Evolutionary conservation across 176 grass and related monocot species (phyloP).

Genomic region (Raddia guianensis): DNA sequence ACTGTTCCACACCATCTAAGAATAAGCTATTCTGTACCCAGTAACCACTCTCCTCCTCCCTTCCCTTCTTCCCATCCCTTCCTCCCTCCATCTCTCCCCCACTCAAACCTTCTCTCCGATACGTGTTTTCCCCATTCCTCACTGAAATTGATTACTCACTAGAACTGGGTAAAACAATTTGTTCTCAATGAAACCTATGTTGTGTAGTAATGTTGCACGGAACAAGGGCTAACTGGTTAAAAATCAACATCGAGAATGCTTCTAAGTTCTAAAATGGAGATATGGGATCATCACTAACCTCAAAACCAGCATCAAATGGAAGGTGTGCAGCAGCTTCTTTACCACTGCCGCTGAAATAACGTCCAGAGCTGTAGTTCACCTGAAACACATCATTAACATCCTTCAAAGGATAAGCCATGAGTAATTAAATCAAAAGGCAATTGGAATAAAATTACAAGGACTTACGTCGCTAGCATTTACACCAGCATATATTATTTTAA

Average conservation of each 20-base stretch:
- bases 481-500: conserved; percentile 96
- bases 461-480: conserved; percentile 99
- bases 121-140: too few relatives aligned
- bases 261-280: neutral
- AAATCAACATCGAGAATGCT: neutral
- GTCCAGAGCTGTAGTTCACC: conserved; percentile 96
- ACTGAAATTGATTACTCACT: too few relatives aligned
- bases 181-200: too few relatives aligned
- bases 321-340: conserved; percentile 73
- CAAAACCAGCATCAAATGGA: conserved; percentile 97
- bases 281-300: conserved; percentile 49
- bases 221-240: neutral
- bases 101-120: too few relatives aligned
- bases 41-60: too few relatives aligned
- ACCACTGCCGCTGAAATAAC: conserved; percentile 77
- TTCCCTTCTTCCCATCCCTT: too few relatives aligned
- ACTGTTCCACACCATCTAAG: too few relatives aligned
- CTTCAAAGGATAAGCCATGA: neutral
- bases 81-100: too few relatives aligned
- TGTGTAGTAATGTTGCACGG: too few relatives aligned
- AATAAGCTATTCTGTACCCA: too few relatives aligned
- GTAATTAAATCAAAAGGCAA: conserved; percentile 22
- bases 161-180: too few relatives aligned
- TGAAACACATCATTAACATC: conserved; percentile 45
- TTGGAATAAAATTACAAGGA: conserved; percentile 23